Evolutionary conservation across 176 grass and related monocot genomes (phyloP), one percentile per base, ranked within the genome.

Genomic region (sorghum (Sorghum bicolor)): DNA sequence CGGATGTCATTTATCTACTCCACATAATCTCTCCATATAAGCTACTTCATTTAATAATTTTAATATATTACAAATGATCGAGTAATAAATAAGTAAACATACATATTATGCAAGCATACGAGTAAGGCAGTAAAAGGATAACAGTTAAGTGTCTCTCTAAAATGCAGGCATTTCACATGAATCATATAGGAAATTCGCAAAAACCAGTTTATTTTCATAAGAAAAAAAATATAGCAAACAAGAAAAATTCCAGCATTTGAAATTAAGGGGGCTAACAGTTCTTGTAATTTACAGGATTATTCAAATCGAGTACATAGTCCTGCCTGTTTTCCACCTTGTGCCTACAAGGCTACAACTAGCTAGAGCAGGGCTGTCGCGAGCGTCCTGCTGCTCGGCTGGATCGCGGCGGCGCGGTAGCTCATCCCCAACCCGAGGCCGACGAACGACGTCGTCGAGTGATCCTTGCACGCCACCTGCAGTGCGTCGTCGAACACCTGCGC

Each of bases 391-490:
- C 9, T 45, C 15, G 80, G 58, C 40, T 66, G 40, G 19, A 87
- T 34, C 6, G 71, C 76, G 15, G 84, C 57, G 64, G 72, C 80
- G 38, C 71, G 67, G 74, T 84, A 84, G 67, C 69, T 76, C 80
- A 78, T 81, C 10, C 84, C 91, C 1, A 87, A 52, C 22, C 87
- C 87, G 36, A 87, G 15, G 8, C 77, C 70, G 70, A 69, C 55
- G 82, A 45, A 77, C 64, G 6, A 62, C 76, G 3, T 47, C 24
- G 37, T 3, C 5, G 70, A 7, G 43, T 32, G 69, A 31, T 63
- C 76, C 28, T 22, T 47, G 63, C 84, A 82, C 26, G 91, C 87
- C 40, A 39, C 7, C 19, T 55, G 69, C 17, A 92, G 68, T 1
- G 44, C 58, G 17, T 40, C 62, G 76, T 81, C 87, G 28, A 92